phyloP scores from a whole-genome alignment of 148 eudicot genomes.

The Drosera capensis region DNA sequence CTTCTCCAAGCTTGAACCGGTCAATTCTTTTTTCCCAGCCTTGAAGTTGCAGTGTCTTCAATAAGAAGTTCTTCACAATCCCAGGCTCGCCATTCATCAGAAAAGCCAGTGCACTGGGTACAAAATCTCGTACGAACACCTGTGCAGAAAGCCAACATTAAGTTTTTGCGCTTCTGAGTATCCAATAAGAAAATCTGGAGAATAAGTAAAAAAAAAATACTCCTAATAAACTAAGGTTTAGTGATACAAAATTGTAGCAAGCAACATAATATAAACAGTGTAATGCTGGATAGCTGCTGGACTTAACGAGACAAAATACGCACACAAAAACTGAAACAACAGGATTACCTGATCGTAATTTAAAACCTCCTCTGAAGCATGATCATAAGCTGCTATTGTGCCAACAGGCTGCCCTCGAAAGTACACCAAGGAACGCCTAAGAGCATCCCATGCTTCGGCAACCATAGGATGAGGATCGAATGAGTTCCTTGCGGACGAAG shows the following conservation, averaged over 20 bases:
- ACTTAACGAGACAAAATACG: not conserved
- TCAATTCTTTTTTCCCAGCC: constrained; percentile 97
- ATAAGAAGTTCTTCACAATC: constrained; percentile 80
- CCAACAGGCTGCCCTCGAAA: constrained; percentile 91
- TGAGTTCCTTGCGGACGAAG: constrained; percentile 78
- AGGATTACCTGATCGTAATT: constrained; percentile 85
- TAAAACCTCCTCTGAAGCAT: constrained; percentile 90
- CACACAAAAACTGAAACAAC: not conserved
- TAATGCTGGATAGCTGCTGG: too few species aligned
- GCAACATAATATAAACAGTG: too few species aligned
- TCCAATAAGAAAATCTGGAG: too few species aligned
- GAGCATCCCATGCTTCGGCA: constrained; percentile 99
- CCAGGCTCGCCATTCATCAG: constrained; percentile 98
- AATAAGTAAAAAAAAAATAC: too few species aligned
- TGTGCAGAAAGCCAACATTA: constrained; percentile 13
- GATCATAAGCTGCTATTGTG: constrained; percentile 89
- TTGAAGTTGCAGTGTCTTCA: constrained; percentile 91
- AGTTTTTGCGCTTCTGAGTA: too few species aligned
- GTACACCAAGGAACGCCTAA: constrained; percentile 65
- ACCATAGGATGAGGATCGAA: constrained; percentile 98
- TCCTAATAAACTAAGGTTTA: too few species aligned
- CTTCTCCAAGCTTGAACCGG: constrained; percentile 95
- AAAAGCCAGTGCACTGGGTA: constrained; percentile 95
- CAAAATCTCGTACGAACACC: constrained; percentile 98
- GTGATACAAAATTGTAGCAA: too few species aligned